Evolutionary conservation across 495 filamentous ascomycete species (phyloP), one percentile per base, ranked within the genome.

Genomic region (Daldinia caldariorum): DNA sequence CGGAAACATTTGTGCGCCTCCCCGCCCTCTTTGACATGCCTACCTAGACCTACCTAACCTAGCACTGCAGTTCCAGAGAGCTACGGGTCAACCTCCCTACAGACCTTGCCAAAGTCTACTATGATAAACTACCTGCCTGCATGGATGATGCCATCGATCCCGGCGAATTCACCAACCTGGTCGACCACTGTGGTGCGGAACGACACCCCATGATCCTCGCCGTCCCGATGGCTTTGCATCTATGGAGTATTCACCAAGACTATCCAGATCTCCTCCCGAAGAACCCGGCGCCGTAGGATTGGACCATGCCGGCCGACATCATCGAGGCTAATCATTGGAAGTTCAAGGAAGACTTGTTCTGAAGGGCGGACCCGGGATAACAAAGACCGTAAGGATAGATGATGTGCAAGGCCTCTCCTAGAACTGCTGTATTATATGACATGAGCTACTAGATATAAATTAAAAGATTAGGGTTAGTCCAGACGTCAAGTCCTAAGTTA

Each of bases 261-360:
- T 71, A 67, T 29, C 69, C 69, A 16, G 69, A 71, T 50, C 63
- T 71, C 38, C 63, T 71, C 20, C 69, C 69, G n/a, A 71, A 71
- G 69, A 67, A 22, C 38, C 69, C 69, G 54, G 69, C 69, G 14
- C 69, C 63, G 13, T 71, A 32, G 69, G 69, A 71, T 31, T 71
- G 69, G 69, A 59, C 69, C 31, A 60, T 71, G 63, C 69, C 69
- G 22, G 69, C 63, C 20, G 63, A 67, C 39, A 47, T 67, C 32
- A 67, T 71, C 59, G 69, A 71, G 54, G 69, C 69, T 6, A 67
- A 66, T 26, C 69, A 71, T 38, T 71, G 63, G 69, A 71, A 71
- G 39, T 31, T 26, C 5, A 67, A 54, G 22, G 69, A 71, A 56
- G 69, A 71, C 55, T 9, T 71, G 7, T 57, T 71, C 14, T 71